These are phyloP conservation scores for Trichoderma atroviride DNA, from an alignment of 2,329 filamentous ascomycete genomes.

Conservation along the genomic window DNA sequence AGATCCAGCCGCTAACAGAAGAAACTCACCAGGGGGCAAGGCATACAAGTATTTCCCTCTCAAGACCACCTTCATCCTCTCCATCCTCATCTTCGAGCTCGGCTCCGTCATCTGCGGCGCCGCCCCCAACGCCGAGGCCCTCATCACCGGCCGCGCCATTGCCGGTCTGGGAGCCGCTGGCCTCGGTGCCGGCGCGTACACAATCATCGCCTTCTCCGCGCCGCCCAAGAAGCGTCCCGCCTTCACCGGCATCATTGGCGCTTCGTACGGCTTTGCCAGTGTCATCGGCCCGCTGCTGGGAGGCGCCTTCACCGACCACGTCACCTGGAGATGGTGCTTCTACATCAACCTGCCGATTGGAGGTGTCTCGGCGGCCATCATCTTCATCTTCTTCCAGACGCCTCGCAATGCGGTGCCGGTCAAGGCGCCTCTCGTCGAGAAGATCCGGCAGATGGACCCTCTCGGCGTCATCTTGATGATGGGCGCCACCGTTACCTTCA, in stretches of 20 bases:
- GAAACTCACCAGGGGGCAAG: constrained; percentile 46
- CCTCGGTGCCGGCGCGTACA: constrained; percentile 52
- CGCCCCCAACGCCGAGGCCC: constrained; percentile 49
- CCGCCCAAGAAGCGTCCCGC: constrained; percentile 41
- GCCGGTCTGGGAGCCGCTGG: constrained; percentile 50
- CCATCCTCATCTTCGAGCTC: constrained; percentile 57
- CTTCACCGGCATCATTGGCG: constrained; percentile 45
- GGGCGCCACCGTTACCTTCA: constrained; percentile 46
- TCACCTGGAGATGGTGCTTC: constrained; percentile 46
- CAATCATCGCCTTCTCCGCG: constrained; percentile 51
- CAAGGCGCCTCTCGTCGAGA: constrained; percentile 45
- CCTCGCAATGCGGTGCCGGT: constrained; percentile 44
- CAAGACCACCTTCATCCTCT: constrained; percentile 51
- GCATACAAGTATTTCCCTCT: constrained; percentile 56
- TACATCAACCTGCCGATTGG: constrained; percentile 46
- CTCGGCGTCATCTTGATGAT: constrained; percentile 50
- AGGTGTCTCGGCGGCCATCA: constrained; percentile 40
- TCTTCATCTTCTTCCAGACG: constrained; percentile 48
- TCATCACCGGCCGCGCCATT: constrained; percentile 55
- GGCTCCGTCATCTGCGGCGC: constrained; percentile 56
- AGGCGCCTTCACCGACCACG: constrained; percentile 43
- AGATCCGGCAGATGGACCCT: constrained; percentile 53
- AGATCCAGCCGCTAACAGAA: constrained; percentile 32
- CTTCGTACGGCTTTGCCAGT: constrained; percentile 42
- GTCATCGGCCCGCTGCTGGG: constrained; percentile 44